Evolutionary conservation across 164 flowering plant species (phyloP), one percentile per base, ranked within the genome.

Genomic region (Vitis rotundifolia): DNA sequence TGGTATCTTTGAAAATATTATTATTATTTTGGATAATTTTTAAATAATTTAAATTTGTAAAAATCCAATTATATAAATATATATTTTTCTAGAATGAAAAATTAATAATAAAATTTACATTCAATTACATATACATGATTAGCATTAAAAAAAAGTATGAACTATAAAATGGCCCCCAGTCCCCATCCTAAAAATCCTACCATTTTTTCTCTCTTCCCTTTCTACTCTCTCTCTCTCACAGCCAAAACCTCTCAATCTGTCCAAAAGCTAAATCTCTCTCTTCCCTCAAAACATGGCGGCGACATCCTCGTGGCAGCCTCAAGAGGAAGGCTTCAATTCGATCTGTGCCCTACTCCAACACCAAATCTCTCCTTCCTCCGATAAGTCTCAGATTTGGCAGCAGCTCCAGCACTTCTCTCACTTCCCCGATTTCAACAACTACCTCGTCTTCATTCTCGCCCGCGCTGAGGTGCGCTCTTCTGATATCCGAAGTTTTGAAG

Each of bases 391-490:
- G 83, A 90, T 96, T 73, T 84, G 89, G 94, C 95, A 89, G 82
- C 93, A 88, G 71, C 92, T 96, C 12, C 95, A 91, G 68, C 98
- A 92, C 79, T 96, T 81, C 76, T 83, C 91, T 67, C 92, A 84
- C 75, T 87, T 89, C 76, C 97, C 98, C 44, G 99, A 96, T 86
- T 96, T 96, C 93, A 96, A 96, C 70, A 93, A 96, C 73, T 92
- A 96, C 73, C 97, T 96, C 52, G 88, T 87, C 28, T 96, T 91
- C 84, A 96, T 93, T 63, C 87, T 96, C 18, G 87, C 91, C 10
- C 92, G 86, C 13, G 97, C 94, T 14, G 88, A 96, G 90, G 99
- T 94, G 22, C 16, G 28, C 48, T 47, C 3, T 58, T 51, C 47
- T 14, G 56, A 8, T 12, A n/a, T 11, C 16, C 6, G 56, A 11